Percentiles rank a stretch among this genome's conserved stretches.
These are phyloP conservation scores for Nigrospora sphaerica DNA, from an alignment of 2,329 filamentous ascomycete species.

Conservation along the genomic window DNA sequence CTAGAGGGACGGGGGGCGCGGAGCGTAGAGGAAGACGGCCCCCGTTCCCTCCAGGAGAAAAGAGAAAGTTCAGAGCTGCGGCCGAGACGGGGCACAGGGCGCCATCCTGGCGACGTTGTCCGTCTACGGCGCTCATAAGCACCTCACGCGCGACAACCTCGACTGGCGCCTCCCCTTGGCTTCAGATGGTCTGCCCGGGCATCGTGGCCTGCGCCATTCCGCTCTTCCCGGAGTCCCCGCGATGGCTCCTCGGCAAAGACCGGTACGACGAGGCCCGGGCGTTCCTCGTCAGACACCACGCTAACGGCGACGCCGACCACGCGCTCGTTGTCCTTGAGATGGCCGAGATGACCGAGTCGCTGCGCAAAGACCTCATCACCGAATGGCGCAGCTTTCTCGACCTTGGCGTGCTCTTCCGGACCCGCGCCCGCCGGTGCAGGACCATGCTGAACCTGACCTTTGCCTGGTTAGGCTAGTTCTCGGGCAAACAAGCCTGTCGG, in stretches of 20 bases:
- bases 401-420: conserved; percentile 25
- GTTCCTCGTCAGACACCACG: conserved; percentile 31
- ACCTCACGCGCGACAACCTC: conserved; percentile 16
- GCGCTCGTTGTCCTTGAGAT: conserved; percentile 33
- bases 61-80: neutral
- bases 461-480: conserved; percentile 33
- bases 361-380: conserved; percentile 23
- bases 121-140: conserved; percentile 21
- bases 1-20: neutral
- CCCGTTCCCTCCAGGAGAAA: too few species aligned
- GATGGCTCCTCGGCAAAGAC: conserved; percentile 24
- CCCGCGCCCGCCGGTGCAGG: conserved; percentile 26
- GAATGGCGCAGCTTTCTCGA: conserved; percentile 29
- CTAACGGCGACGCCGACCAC: conserved; percentile 30
- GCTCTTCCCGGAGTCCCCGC: conserved; percentile 27
- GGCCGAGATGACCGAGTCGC: conserved; percentile 29
- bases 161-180: conserved; percentile 26
- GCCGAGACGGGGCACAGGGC: conserved; percentile 3
- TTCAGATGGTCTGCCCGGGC: conserved; percentile 24
- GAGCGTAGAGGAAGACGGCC: too few species aligned
- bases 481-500: conserved; percentile 27
- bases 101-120: conserved; percentile 23
- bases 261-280: conserved; percentile 25
- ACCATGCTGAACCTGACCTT: conserved; percentile 31
- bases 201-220: conserved; percentile 21